Evolutionary conservation across 129 eudicot genomes (phyloP).

Genomic region (Pittosporum tobira): DNA sequence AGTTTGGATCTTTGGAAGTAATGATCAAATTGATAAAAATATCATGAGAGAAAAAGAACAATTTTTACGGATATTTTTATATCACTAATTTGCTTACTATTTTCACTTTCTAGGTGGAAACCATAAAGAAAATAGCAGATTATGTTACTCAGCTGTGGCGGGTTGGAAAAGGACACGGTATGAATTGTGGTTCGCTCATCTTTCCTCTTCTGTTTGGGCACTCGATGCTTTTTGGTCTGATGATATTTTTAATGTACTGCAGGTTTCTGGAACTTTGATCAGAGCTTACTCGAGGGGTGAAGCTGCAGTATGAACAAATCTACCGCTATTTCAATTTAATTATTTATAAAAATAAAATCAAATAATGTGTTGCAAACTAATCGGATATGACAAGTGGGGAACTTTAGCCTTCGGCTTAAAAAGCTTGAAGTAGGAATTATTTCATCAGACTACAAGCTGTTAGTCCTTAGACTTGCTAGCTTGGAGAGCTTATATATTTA

Average conservation of each 20-base stretch:
- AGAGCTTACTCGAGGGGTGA: constrained; percentile 46
- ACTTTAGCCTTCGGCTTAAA: neutral
- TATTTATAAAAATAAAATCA: no score
- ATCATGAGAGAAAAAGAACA: neutral
- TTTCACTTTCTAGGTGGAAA: constrained; percentile 56
- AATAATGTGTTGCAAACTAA: no score
- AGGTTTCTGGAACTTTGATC: constrained; percentile 99
- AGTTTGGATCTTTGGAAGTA: neutral
- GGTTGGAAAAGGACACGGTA: constrained; percentile 98
- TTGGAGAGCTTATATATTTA: neutral
- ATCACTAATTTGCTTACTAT: neutral
- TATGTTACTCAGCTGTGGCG: constrained; percentile 79
- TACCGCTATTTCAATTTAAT: neutral
- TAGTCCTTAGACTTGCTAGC: neutral
- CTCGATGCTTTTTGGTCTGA: neutral
- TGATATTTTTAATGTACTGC: constrained; percentile 16
- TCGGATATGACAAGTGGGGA: neutral
- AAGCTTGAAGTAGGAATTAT: neutral
- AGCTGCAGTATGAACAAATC: constrained; percentile 20
- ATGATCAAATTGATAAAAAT: no score
- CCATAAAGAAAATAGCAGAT: constrained; percentile 84
- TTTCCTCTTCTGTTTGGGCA: neutral
- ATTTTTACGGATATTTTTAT: neutral
- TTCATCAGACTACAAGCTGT: neutral
- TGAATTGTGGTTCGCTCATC: constrained; percentile 1